Evolutionary conservation across 1,284 basidiomycete genomes (phyloP).

Genomic region (Trametes pubescens): DNA sequence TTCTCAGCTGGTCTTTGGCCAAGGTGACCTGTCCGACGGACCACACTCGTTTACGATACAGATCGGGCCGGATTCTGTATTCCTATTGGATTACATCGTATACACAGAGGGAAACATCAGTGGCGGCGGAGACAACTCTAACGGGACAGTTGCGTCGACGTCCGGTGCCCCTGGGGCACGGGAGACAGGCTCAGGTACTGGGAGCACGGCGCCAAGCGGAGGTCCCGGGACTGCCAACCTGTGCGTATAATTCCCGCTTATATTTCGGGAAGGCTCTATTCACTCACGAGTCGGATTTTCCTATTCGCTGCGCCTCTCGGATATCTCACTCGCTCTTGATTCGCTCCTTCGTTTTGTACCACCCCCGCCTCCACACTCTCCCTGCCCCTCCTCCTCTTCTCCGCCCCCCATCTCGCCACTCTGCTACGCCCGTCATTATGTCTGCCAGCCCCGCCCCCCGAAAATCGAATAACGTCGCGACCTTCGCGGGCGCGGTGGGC

Average conservation of each 20-base stretch:
- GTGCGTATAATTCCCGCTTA: slow-evolving; percentile 48
- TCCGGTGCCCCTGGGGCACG: slow-evolving; percentile 30
- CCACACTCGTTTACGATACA: slow-evolving; percentile 53
- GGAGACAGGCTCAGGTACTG: slow-evolving; percentile 34
- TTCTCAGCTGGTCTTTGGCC: slow-evolving; percentile 46
- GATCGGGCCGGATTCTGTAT: slow-evolving; percentile 54
- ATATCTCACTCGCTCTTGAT: slow-evolving; percentile 35
- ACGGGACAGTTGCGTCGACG: slow-evolving; percentile 24
- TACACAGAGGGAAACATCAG: slow-evolving; percentile 45
- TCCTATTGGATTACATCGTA: slow-evolving; percentile 58
- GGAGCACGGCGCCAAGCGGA: slow-evolving; percentile 35
- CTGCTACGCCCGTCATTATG: slow-evolving; percentile 30
- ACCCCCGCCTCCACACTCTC: slow-evolving; percentile 35
- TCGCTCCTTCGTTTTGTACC: slow-evolving; percentile 36
- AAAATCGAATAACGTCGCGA: slow-evolving; percentile 51
- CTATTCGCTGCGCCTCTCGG: slow-evolving; percentile 32
- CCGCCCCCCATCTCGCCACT: slow-evolving; percentile 31
- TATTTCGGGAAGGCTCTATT: slow-evolving; percentile 42
- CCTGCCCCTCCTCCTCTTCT: slow-evolving; percentile 31
- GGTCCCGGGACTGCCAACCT: slow-evolving; percentile 35
- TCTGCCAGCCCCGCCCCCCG: slow-evolving; percentile 34
- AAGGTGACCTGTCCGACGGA: slow-evolving; percentile 46
- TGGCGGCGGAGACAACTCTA: slow-evolving; percentile 24
- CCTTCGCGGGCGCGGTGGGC: slow-evolving; percentile 61
- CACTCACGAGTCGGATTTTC: slow-evolving; percentile 40